Base-by-base conservation (phyloP, 2,329 filamentous ascomycete species). In the Trichoderma asperellum region DNA sequence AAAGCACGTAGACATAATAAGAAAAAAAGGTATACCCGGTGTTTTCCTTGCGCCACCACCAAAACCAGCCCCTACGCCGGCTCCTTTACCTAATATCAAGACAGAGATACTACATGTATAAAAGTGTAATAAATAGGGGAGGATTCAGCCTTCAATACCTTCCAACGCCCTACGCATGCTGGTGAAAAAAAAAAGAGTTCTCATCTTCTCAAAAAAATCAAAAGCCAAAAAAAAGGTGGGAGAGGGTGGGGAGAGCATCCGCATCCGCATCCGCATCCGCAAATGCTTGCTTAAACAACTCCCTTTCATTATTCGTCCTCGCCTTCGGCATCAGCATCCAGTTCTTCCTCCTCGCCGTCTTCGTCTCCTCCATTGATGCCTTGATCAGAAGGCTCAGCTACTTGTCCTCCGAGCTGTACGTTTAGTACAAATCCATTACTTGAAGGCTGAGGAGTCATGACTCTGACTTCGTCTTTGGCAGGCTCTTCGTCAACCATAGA, bases 241-340 rank as follows among this genome's bases (percentile, higher is more conserved):
- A 32, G 27, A 59, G 4, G 24, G 16, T n/a, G 18, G 18, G 40
- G 7, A 43, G 18, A 43, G 16, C 21, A 35, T n/a, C 14, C 73
- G 66, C 64, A 35, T n/a, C 14, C 73, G 66, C 64, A 21, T 29
- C 66, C n/a, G 34, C 76, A 16, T 24, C 24, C 24, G 24, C 24
- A 21, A 71, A 49, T n/a, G 79, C 78, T 49, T 78, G 79, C 24
- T 62, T 49, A 43, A 43, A 5, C 1, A 7, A 43, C 40, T 10
- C 18, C 24, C 40, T 7, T 21, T 37, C 34, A 43, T 73, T 70
- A 79, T 69, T 77, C 74, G 37, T 79, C 77, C 63, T 80, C 78
- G 18, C 79, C 79, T 65, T 79, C 77, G 4, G 78, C 78, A 43
- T 80, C 79, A 16, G 79, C 74, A 47, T 79, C 79, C 40, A 67